Percentiles rank a stretch among this genome's conserved stretches.
These are phyloP conservation scores for Candida sanyaensis DNA, from an alignment of 1,139 yeast species.

Conservation along the genomic window DNA sequence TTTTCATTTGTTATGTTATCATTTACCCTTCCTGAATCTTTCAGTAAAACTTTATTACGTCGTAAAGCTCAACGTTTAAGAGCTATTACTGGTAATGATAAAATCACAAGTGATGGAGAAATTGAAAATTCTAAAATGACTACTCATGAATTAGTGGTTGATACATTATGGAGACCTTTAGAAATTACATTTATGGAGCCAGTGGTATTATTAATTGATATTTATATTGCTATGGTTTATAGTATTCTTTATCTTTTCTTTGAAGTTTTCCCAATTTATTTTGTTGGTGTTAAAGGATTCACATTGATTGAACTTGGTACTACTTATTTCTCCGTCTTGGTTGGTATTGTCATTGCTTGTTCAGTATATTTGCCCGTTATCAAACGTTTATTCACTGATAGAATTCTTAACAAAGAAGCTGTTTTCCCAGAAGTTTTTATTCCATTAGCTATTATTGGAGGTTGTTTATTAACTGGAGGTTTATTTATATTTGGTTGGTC, in stretches of 20 bases:
- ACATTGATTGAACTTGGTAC: conserved; percentile 28
- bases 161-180: conserved; percentile 32
- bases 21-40: conserved; percentile 54
- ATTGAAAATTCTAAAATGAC: conserved; percentile 36
- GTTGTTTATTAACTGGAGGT: conserved; percentile 31
- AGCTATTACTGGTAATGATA: conserved; percentile 42
- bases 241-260: conserved; percentile 35
- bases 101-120: conserved; percentile 44
- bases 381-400: conserved; percentile 24
- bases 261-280: conserved; percentile 37
- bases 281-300: conserved; percentile 23
- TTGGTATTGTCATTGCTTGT: conserved; percentile 24
- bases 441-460: conserved; percentile 45
- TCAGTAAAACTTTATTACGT: conserved; percentile 42
- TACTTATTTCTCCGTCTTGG: conserved; percentile 22
- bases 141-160: conserved; percentile 19
- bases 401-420: conserved; percentile 32
- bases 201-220: conserved; percentile 30
- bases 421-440: conserved; percentile 63
- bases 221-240: conserved; percentile 33
- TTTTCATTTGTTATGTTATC: conserved; percentile 30
- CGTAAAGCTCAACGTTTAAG: conserved; percentile 51
- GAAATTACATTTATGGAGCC: conserved; percentile 34
- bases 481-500: conserved; percentile 39
- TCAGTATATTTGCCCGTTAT: conserved; percentile 22